Conservation (phyloP, 345 rosid genomes). For the Erodium maritimum region DNA sequence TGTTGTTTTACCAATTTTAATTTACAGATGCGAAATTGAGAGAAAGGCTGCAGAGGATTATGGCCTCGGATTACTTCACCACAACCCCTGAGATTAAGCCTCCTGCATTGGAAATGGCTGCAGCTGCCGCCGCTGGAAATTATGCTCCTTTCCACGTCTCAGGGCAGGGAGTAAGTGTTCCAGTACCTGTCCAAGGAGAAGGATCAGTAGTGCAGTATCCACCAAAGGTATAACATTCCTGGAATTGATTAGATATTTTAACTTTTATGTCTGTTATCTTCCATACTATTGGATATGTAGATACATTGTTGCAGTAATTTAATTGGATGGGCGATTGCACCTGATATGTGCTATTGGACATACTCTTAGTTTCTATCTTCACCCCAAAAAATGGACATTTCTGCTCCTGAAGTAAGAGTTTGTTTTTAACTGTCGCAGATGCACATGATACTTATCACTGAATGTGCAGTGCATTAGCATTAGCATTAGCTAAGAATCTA, state of each 20-base stretch:
- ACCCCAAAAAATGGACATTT: no score
- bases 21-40: conserved; percentile 60
- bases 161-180: conserved; percentile 18
- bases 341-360: no score
- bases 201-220: conserved; percentile 23
- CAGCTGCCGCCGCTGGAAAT: conserved; percentile 50
- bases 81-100: conserved; percentile 79
- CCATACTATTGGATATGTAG: no score
- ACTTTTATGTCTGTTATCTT: no score
- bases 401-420: no score
- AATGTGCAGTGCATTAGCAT: no score
- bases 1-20: conserved; percentile 2
- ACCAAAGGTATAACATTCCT: conserved; percentile 30
- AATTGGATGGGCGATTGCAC: no score
- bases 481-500: no score
- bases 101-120: conserved; percentile 59
- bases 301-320: no score
- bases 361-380: no score
- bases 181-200: conserved; percentile 30
- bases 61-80: conserved; percentile 77
- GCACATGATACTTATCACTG: no score
- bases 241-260: not conserved
- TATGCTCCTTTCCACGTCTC: conserved; percentile 54
- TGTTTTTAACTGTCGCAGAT: no score
- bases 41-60: conserved; percentile 67